Conservation (phyloP, 2,329 filamentous ascomycete species). For the Cladosporium sp. region DNA sequence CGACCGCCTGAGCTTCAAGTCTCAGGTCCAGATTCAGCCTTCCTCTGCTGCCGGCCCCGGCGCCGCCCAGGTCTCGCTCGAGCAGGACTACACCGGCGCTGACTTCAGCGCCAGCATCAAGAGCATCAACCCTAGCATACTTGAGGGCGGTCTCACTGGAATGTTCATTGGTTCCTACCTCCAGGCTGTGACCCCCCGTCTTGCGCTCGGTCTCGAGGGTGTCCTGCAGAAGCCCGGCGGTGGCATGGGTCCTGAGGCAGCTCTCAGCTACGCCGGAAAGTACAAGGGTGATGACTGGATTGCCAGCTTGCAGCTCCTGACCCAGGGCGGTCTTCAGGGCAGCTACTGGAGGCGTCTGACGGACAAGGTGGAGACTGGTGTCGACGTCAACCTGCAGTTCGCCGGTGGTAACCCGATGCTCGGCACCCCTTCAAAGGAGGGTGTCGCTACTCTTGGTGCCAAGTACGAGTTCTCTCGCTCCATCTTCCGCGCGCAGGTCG, state of each 20-base stretch:
- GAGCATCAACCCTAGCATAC: slow-evolving; percentile 87
- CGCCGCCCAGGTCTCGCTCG: slow-evolving; percentile 86
- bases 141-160: slow-evolving; percentile 89
- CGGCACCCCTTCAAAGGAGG: slow-evolving; percentile 72
- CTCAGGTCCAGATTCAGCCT: slow-evolving; percentile 77
- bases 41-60: slow-evolving; percentile 48
- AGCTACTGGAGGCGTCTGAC: slow-evolving; percentile 92
- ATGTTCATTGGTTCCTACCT: slow-evolving; percentile 96
- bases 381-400: slow-evolving; percentile 87
- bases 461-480: slow-evolving; percentile 98
- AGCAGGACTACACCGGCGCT: slow-evolving; percentile 88
- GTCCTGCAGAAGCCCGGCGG: slow-evolving; percentile 88
- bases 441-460: slow-evolving; percentile 82
- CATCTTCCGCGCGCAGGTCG: slow-evolving; percentile 91
- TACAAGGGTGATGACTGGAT: slow-evolving; percentile 94
- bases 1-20: slow-evolving; percentile 75
- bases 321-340: slow-evolving; percentile 79
- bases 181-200: slow-evolving; percentile 80
- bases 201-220: slow-evolving; percentile 84
- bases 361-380: slow-evolving; percentile 92
- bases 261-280: slow-evolving; percentile 80
- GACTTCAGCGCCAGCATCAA: slow-evolving; percentile 94
- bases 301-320: slow-evolving; percentile 82
- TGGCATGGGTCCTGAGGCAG: slow-evolving; percentile 82
- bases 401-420: slow-evolving; percentile 62